Evolutionary conservation across 164 flowering plant species (phyloP).

Genomic region (Buxus sempervirens): DNA sequence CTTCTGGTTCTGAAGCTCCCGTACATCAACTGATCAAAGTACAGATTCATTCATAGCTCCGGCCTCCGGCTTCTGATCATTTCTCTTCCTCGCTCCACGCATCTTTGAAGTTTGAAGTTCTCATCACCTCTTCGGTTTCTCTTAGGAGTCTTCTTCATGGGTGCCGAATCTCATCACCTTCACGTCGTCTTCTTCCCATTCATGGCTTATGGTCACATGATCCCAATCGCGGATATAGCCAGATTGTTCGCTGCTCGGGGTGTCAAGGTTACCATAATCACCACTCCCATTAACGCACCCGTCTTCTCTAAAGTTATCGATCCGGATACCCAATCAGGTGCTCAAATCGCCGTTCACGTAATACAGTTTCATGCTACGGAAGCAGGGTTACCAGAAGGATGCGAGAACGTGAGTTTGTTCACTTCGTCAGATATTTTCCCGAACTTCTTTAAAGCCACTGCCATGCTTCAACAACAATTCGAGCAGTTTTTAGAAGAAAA

Average conservation of each 20-base stretch:
- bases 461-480: constrained; percentile 28
- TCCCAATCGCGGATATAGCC: constrained; percentile 53
- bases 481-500: constrained; percentile 28
- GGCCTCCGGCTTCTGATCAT: too few species aligned
- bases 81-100: too few species aligned
- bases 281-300: constrained; percentile 37
- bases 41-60: too few species aligned
- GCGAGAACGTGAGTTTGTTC: constrained; percentile 22
- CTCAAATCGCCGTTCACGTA: constrained; percentile 13
- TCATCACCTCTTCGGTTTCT: too few species aligned
- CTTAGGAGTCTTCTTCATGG: too few species aligned
- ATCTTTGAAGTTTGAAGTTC: too few species aligned
- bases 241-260: constrained; percentile 42
- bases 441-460: constrained; percentile 22
- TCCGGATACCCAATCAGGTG: constrained; percentile 9
- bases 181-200: constrained; percentile 42
- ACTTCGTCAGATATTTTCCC: not conserved
- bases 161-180: constrained; percentile 6
- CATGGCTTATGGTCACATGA: constrained; percentile 48
- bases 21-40: too few species aligned
- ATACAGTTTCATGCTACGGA: constrained; percentile 29
- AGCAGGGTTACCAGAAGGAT: constrained; percentile 39
- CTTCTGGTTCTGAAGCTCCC: too few species aligned
- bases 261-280: constrained; percentile 37
- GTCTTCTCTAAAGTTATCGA: constrained; percentile 20